Evolutionary conservation across 805 yeast genomes (phyloP).

Genomic region (Metschnikowia kofuensis): DNA sequence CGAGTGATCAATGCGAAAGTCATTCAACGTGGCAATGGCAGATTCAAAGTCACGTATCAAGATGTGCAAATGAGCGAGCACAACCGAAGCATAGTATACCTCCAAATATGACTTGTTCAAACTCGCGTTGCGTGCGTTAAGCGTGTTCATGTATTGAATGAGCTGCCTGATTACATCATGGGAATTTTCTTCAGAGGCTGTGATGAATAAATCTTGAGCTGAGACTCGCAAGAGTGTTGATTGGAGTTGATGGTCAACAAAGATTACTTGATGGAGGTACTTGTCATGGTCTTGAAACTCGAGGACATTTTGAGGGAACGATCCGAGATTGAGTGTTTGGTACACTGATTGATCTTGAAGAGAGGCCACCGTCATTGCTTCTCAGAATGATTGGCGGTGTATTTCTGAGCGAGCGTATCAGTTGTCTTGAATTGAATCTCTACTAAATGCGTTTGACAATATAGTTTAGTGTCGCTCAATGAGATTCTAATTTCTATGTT

Average conservation of each 20-base stretch:
- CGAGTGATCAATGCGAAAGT: slow-evolving; percentile 8
- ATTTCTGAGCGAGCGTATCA: no score
- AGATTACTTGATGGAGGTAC: slow-evolving; percentile 32
- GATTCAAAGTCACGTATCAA: slow-evolving; percentile 24
- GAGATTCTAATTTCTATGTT: no score
- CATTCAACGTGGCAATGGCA: slow-evolving; percentile 18
- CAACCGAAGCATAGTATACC: slow-evolving; percentile 28
- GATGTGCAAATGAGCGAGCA: slow-evolving; percentile 35
- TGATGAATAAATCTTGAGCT: slow-evolving; percentile 12
- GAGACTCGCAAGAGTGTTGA: slow-evolving; percentile 26
- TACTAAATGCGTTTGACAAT: no score
- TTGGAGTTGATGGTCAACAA: slow-evolving; percentile 39
- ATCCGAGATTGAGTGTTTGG: slow-evolving; percentile 31
- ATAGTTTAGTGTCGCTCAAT: no score
- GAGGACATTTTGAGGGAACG: slow-evolving; percentile 35
- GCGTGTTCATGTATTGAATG: slow-evolving; percentile 24
- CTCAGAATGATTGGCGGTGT: no score
- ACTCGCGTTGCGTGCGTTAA: slow-evolving; percentile 26
- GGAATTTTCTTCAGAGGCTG: slow-evolving; percentile 9
- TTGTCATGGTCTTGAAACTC: slow-evolving; percentile 33
- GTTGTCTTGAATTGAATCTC: no score
- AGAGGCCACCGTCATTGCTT: slow-evolving; percentile 3
- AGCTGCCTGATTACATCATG: slow-evolving; percentile 25
- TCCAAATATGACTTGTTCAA: slow-evolving; percentile 27
- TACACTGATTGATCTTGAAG: slow-evolving; percentile 23